Evolutionary conservation across 805 yeast genomes (phyloP), one percentile per base, ranked within the genome.

Genomic region (Hanseniaspora vineae): DNA sequence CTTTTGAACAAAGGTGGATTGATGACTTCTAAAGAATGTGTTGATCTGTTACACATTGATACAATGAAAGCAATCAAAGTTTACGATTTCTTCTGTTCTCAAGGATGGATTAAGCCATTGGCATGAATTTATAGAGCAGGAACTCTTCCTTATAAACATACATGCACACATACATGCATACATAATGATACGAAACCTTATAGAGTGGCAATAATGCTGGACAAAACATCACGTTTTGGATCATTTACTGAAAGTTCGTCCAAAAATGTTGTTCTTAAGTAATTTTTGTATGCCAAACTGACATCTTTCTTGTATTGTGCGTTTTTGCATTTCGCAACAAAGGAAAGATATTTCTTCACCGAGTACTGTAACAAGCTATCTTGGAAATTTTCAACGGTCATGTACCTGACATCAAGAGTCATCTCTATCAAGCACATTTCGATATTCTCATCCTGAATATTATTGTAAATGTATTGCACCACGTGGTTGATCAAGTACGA

Each of bases 21-120:
- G 6, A 62, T 92, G 58, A 85, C 85, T 67, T 82, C 84, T 66
- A 81, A 85, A 58, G 80, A 82, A 15, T 92, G 95, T n/a, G 74
- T 88, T 55, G 96, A 84, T 50, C 67, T 87, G 49, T 67, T 86
- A 51, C 84, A 86, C 58, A 80, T 92, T 47, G 98, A 92, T 60
- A 83, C 88, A 14, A 74, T 77, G 54, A 92, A 90, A 62, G 86
- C 95, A 2, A 80, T 85, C 23, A 80, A 82, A 61, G 83, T 92
- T 45, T 92, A 84, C 65, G 97, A 92, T 59, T 92, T 92, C 60
- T 92, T 92, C 64, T 85, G 84, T 51, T 78, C 80, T 50, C 96
- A 92, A 73, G 84, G 86, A 50, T 92, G 98, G 98, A 62, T 78
- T 44, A 68, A 55, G 53, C 18, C 50, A 9, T 35, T 47, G 17